Base-by-base conservation (phyloP, 2,329 filamentous ascomycete genomes). In the Penicillium sp. region DNA sequence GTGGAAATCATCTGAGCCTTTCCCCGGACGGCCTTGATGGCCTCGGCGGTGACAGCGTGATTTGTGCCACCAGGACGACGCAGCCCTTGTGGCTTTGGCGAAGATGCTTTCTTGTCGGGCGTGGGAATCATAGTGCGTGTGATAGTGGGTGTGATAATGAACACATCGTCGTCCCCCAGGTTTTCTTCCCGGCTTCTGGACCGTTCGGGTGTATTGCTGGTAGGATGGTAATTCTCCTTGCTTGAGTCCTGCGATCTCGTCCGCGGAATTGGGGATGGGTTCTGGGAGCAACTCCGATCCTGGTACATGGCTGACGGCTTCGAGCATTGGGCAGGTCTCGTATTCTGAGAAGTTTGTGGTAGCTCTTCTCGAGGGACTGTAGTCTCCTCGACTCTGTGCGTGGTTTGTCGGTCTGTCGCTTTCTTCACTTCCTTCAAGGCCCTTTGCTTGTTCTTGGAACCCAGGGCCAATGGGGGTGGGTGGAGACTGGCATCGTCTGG, bases 131-230 rank as follows among this genome's bases (percentile, higher is more conserved):
- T 69, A 67, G 70, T 76, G 69, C 66, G 72, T 62, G 66, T 76
- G 72, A 68, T 73, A 72, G 70, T 76, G 69, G 69, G 75, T 70
- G 68, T 72, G 67, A 69, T 71, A 67, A 70, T 71, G 66, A 69
- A 69, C 54, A 69, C 66, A 69, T 72, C 64, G 66, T 70, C 66
- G 20, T 66, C 63, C n/a, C 58, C 59, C n/a, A 44, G 50, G 29
- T 16, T 40, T 52, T 55, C 53, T 39, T 58, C 58, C 46, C 54
- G 49, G 26, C 59, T 61, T 37, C 58, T 61, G 32, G 51, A 53
- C 18, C 53, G 52, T 37, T 57, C 64, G 20, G 47, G 53, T 22
- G 53, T 45, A 34, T 45, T 65, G 43, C 37, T 47, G 26, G 46
- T 51, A 35, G 57, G 50, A 9, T 55, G 55, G 37, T 52, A 56